Evolutionary conservation across 331 rosid genomes (phyloP).

Genomic region (Cydonia oblonga): DNA sequence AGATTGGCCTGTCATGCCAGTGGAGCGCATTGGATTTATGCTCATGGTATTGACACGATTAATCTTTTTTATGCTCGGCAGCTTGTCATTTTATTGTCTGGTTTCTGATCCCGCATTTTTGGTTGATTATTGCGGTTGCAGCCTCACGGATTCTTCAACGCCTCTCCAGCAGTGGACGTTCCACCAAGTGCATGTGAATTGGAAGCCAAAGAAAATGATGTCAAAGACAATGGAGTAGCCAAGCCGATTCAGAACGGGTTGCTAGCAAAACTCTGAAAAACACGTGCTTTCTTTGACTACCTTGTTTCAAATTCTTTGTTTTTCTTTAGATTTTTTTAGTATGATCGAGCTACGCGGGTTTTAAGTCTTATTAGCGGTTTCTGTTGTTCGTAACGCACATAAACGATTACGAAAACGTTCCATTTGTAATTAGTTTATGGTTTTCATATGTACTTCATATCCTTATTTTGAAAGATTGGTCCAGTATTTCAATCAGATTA

Average conservation of each 20-base stretch:
- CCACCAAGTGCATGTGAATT: constrained; percentile 65
- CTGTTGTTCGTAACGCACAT: too few relatives aligned
- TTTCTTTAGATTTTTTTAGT: too few relatives aligned
- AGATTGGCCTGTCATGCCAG: constrained; percentile 99
- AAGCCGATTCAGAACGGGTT: constrained; percentile 51
- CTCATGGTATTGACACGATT: constrained; percentile 47
- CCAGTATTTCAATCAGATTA: too few relatives aligned
- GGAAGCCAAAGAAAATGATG: constrained; percentile 57
- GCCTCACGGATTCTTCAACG: constrained; percentile 97
- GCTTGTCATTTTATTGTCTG: not conserved
- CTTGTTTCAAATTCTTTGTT: too few relatives aligned
- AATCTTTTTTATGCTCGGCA: not conserved
- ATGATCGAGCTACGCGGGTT: too few relatives aligned
- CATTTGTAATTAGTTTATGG: too few relatives aligned
- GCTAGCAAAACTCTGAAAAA: constrained; percentile 46
- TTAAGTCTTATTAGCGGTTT: too few relatives aligned
- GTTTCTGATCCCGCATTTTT: not conserved
- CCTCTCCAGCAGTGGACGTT: constrained; percentile 79
- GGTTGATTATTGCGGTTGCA: constrained; percentile 32
- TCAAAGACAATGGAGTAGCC: constrained; percentile 41
- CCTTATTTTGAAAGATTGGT: too few relatives aligned
- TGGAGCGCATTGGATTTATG: constrained; percentile 80
- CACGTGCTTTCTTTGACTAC: too few relatives aligned
- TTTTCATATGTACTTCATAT: too few relatives aligned
- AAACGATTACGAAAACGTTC: not conserved